A percentile compares a stretch with the other conserved stretches of the same genome.
Conservation (phyloP, 2,329 filamentous ascomycete genomes). For the Beauveria medogensis region DNA sequence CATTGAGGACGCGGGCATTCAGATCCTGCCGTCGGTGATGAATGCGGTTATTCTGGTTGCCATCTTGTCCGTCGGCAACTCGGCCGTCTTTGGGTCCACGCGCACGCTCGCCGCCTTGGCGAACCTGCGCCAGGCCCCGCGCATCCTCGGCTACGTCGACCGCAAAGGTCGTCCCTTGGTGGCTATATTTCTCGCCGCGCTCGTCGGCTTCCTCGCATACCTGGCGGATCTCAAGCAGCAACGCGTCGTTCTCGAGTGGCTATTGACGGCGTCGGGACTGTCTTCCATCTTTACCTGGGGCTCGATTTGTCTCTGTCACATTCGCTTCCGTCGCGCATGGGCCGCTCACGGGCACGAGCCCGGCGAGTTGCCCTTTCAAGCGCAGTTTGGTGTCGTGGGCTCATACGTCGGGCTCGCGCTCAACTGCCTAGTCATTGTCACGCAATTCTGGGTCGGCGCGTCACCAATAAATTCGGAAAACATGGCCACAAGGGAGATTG, state of each 20-base stretch:
- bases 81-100: constrained; percentile 73
- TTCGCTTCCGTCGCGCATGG: constrained; percentile 57
- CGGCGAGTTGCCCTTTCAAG: constrained; percentile 65
- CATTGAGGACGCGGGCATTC: constrained; percentile 68
- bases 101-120: constrained; percentile 76
- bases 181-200: constrained; percentile 55
- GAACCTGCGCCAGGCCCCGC: constrained; percentile 70
- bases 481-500: constrained; percentile 34
- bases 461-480: constrained; percentile 53
- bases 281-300: constrained; percentile 64
- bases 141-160: constrained; percentile 65
- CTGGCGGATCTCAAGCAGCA: constrained; percentile 54
- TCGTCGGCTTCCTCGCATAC: constrained; percentile 61
- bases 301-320: constrained; percentile 55
- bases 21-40: constrained; percentile 69
- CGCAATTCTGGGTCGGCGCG: constrained; percentile 74
- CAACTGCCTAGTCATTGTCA: constrained; percentile 62
- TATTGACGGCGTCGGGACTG: constrained; percentile 58
- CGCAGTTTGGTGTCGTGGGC: constrained; percentile 63
- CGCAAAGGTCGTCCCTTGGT: constrained; percentile 64
- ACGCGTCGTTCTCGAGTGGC: constrained; percentile 62
- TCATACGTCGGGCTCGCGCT: constrained; percentile 70
- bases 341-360: constrained; percentile 51
- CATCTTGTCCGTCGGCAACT: constrained; percentile 79
- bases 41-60: constrained; percentile 80